These are phyloP conservation scores for Cyphellophora europaea DNA, from an alignment of 2,329 filamentous ascomycete genomes.

Conservation along the genomic window DNA sequence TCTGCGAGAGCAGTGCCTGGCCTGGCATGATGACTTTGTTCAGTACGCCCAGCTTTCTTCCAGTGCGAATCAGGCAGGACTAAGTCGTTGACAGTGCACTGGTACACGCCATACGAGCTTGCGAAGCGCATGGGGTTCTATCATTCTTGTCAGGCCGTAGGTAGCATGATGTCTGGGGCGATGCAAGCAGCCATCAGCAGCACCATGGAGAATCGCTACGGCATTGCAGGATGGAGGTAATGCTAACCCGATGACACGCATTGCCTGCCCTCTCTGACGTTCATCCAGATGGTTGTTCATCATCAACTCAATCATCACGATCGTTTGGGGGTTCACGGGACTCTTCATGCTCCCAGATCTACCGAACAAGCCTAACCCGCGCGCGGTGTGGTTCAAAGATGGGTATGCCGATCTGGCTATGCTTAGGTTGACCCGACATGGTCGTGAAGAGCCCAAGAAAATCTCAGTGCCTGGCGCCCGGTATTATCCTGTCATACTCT, in stretches of 20 bases:
- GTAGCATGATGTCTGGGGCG: constrained; percentile 28
- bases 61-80: too few species aligned
- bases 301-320: constrained; percentile 28
- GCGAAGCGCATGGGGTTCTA: constrained; percentile 29
- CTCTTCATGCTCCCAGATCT: constrained; percentile 30
- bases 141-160: constrained; percentile 24
- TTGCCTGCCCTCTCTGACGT: too few species aligned
- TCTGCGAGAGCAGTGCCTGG: constrained; percentile 25
- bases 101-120: constrained; percentile 32
- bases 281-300: constrained; percentile 25
- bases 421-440: constrained; percentile 34
- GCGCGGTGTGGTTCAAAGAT: constrained; percentile 32
- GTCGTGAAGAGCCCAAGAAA: constrained; percentile 36
- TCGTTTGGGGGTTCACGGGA: constrained; percentile 24
- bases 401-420: constrained; percentile 34
- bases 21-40: constrained; percentile 25
- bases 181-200: constrained; percentile 26
- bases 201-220: constrained; percentile 11
- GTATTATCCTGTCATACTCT: constrained; percentile 2
- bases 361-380: constrained; percentile 20
- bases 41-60: too few species aligned
- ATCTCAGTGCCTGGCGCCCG: constrained; percentile 36
- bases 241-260: too few species aligned
- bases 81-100: too few species aligned
- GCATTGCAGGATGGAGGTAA: constrained; percentile 21